Percentiles rank a stretch among this genome's conserved stretches.
Evolutionary conservation across 1,284 basidiomycete species (phyloP).

Genomic region (Rhodotorula sp.): DNA sequence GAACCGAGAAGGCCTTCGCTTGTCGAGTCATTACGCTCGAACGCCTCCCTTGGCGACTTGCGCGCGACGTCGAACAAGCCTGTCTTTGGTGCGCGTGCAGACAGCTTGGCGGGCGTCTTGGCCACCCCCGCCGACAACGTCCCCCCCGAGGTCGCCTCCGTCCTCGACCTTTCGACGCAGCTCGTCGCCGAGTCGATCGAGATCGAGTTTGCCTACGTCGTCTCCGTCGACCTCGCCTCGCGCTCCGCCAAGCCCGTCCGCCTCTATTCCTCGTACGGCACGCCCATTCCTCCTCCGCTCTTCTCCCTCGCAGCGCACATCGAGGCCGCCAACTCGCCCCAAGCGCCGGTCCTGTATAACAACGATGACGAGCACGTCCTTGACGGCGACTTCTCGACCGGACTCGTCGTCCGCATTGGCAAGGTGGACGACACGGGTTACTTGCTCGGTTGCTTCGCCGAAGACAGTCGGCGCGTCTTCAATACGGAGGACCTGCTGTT

Average conservation of each 20-base stretch:
- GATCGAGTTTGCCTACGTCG: conserved; percentile 32
- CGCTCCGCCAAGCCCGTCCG: background rate
- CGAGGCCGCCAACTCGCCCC: conserved; percentile 11
- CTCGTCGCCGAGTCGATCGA: conserved; percentile 35
- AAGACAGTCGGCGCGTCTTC: conserved; percentile 27
- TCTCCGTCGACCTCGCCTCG: conserved; percentile 13
- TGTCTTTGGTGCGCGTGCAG: conserved; percentile 11
- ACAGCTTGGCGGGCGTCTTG: conserved; percentile 8
- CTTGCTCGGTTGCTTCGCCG: conserved; percentile 29
- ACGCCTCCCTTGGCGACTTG: conserved; percentile 3
- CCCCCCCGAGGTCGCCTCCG: conserved; percentile 12
- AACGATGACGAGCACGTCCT: conserved; percentile 7
- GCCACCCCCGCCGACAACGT: background rate
- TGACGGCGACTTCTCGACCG: conserved; percentile 28
- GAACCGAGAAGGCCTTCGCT: conserved; percentile 16
- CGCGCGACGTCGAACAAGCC: conserved; percentile 15
- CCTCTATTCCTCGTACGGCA: conserved; percentile 25
- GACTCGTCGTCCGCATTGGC: conserved; percentile 28
- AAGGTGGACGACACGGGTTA: conserved; percentile 10
- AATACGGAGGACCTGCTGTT: conserved; percentile 30
- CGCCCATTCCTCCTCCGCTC: conserved; percentile 27
- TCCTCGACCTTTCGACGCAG: conserved; percentile 36
- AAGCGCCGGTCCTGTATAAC: conserved; percentile 22
- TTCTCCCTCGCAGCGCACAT: conserved; percentile 29
- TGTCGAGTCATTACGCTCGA: conserved; percentile 12